Conservation (phyloP, 176 grass and related monocot genomes). For the Oryza glumipatula region DNA sequence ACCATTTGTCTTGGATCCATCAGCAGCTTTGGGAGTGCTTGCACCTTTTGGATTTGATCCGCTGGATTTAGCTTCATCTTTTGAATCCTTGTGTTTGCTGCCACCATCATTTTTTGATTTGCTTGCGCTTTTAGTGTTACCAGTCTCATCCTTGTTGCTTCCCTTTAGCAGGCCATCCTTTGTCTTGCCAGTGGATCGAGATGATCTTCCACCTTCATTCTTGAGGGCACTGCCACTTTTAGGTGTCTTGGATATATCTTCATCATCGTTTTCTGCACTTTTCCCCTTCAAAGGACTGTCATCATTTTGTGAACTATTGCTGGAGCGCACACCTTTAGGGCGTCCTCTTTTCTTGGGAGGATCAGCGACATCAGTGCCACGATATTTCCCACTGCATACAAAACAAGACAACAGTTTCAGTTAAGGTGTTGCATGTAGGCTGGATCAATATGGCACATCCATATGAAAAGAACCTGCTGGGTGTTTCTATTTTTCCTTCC, state of each 20-base stretch:
- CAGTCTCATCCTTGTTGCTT: constrained; percentile 31
- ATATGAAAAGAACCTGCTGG: constrained; percentile 40
- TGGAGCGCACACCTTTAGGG: constrained; percentile 42
- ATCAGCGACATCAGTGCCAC: constrained; percentile 20
- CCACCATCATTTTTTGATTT: constrained; percentile 40
- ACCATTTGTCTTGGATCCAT: constrained; percentile 48
- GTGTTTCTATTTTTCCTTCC: constrained; percentile 34
- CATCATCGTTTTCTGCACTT: constrained; percentile 26
- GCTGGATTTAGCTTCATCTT: constrained; percentile 42
- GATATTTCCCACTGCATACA: constrained; percentile 28
- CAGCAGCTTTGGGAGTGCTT: constrained; percentile 1
- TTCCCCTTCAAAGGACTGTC: constrained; percentile 40
- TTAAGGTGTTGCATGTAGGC: background rate
- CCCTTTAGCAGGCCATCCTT: constrained; percentile 15
- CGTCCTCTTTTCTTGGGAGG: constrained; percentile 54
- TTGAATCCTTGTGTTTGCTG: constrained; percentile 26
- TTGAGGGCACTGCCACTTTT: constrained; percentile 27
- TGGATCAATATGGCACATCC: constrained; percentile 3
- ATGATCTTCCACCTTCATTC: constrained; percentile 36
- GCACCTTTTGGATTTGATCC: constrained; percentile 28
- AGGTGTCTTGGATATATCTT: constrained; percentile 37
- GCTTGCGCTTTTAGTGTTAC: background rate
- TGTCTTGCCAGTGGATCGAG: constrained; percentile 25
- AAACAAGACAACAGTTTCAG: constrained; percentile 10
- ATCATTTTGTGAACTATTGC: constrained; percentile 23